phyloP scores from a whole-genome alignment of 2,329 filamentous ascomycete species.

The Aspergillus fischeri region DNA sequence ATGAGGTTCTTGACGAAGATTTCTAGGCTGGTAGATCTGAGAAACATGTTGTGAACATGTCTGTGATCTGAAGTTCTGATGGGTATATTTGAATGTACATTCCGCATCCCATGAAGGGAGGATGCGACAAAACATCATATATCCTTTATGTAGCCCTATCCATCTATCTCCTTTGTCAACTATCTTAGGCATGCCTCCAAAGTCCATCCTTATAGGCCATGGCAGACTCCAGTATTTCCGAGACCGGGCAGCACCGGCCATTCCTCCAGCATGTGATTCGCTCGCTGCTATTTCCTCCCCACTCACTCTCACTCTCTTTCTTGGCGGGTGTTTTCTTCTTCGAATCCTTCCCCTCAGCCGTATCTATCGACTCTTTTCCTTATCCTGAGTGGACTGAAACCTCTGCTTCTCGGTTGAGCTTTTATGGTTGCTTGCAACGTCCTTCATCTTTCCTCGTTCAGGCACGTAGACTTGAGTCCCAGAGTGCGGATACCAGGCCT shows the following conservation, averaged over 20 bases:
- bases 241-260: neutral
- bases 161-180: neutral
- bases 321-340: neutral
- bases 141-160: neutral
- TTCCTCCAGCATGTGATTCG: neutral
- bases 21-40: conserved; percentile 7
- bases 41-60: neutral
- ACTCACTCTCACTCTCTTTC: neutral
- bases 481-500: neutral
- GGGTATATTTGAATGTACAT: neutral
- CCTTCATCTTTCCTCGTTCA: neutral
- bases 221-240: neutral
- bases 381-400: neutral
- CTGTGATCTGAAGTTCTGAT: neutral
- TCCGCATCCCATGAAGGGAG: neutral
- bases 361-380: neutral
- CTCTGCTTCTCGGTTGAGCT: neutral
- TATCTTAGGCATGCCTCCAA: neutral
- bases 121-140: neutral
- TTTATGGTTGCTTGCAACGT: neutral
- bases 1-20: conserved; percentile 26
- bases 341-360: neutral
- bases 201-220: neutral
- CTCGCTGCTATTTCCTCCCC: neutral
- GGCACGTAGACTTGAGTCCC: neutral